Percentiles rank a stretch among this genome's conserved stretches.
phyloP scores from a whole-genome alignment of 768 basidiomycete genomes.

The Mycena maculata region DNA sequence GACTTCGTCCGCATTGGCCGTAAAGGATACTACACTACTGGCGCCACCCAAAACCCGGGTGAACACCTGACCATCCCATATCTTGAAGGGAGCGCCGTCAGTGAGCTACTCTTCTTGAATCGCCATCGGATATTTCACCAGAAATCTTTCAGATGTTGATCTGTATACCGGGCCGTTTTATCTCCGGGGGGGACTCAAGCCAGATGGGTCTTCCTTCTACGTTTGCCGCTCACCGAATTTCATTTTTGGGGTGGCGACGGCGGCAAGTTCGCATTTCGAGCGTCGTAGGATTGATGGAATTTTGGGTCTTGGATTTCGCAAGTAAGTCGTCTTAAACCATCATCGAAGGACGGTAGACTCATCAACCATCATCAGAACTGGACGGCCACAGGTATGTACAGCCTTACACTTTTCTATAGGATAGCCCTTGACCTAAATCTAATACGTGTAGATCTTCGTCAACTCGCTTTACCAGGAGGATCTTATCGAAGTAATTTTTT shows the following conservation, averaged over 20 bases:
- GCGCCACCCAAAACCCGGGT: not conserved
- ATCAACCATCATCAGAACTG: not conserved
- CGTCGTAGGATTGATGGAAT: not conserved
- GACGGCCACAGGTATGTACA: not conserved
- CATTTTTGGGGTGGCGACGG: not conserved
- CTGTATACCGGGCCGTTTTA: not conserved
- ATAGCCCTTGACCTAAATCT: not conserved
- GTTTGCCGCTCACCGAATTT: conserved; percentile 3
- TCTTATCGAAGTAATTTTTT: not conserved
- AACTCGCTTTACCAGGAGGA: not conserved
- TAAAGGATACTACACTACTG: not conserved
- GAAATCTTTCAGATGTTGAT: not conserved
- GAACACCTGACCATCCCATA: not conserved
- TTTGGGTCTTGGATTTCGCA: not conserved
- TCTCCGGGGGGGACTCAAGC: not conserved
- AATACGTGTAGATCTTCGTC: too few relatives aligned
- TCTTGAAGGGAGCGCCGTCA: not conserved
- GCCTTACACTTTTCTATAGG: not conserved
- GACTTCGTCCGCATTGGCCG: not conserved
- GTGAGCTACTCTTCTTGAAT: not conserved
- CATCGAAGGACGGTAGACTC: not conserved
- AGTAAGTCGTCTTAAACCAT: not conserved
- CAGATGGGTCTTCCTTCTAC: not conserved
- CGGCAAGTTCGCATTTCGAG: not conserved
- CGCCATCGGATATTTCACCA: not conserved